Evolutionary conservation across 1,284 basidiomycete genomes (phyloP), one percentile per base, ranked within the genome.

Genomic region (Waitea zeae): DNA sequence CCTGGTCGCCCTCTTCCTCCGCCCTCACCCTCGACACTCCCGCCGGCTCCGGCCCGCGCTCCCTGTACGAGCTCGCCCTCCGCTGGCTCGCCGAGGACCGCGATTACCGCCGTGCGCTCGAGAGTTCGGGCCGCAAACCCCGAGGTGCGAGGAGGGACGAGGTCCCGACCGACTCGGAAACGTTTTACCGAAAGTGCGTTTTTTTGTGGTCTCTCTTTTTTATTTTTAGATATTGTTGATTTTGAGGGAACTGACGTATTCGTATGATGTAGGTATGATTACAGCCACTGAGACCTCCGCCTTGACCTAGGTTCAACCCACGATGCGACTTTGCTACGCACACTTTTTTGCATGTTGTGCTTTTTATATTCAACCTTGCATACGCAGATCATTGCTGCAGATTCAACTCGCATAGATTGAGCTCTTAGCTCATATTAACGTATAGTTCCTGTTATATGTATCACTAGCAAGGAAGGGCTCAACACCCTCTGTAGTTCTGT

Each of bases 1-100:
- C 67, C 2, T 95, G 88, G 88, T 38, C 17, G 38, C 41, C 3
- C 17, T 26, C 24, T 30, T 37, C 6, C 38, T 40, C n/a, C 14
- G 37, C 24, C 19, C 17, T 31, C 4, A 19, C 17, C 13, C 22
- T 34, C 18, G 44, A 39, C 36, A n/a, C n/a, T n/a, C n/a, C n/a
- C n/a, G 44, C 39, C 5, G 55, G 61, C 3, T 56, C 68, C 7
- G n/a, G n/a, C n/a, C n/a, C n/a, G n/a, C n/a, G n/a, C n/a, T 54
- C 60, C 7, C 54, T 96, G 30, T 81, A 93, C 49, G 53, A 58
- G 4, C 57, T 83, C 6, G 88, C 88, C 4, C 54, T 95, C 31
- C 64, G 70, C 28, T 96, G 90, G 90, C 62, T 96, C 30, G 70
- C 66, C 43, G 77, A 84, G 45, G 90, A 96, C 49, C 66, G 83